Conservation (phyloP, 495 filamentous ascomycete genomes). For the Daldinia decipiens region DNA sequence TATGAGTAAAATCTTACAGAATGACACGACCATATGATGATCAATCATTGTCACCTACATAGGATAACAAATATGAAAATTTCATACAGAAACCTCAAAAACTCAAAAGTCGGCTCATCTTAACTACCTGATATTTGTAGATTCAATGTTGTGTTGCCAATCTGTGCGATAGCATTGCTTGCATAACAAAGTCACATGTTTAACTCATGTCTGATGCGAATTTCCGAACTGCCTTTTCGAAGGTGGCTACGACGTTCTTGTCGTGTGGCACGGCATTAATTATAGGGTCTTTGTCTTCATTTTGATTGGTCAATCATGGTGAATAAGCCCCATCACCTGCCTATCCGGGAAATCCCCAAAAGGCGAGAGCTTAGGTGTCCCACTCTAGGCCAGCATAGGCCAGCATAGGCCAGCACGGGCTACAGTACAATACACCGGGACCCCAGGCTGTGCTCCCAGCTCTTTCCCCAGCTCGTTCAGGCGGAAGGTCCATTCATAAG, state of each 20-base stretch:
- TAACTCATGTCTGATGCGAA: neutral
- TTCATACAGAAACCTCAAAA: neutral
- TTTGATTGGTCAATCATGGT: neutral
- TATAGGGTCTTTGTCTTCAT: neutral
- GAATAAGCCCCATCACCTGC: constrained; percentile 3
- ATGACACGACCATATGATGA: neutral
- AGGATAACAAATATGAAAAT: neutral
- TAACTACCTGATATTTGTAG: neutral
- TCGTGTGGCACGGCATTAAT: constrained; percentile 10
- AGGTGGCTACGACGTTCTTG: neutral
- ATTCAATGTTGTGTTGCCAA: neutral
- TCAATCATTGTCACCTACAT: neutral
- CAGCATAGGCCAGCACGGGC: neutral
- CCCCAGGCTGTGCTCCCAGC: constrained; percentile 3
- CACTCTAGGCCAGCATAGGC: neutral
- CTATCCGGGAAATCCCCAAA: constrained; percentile 6
- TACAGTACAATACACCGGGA: neutral
- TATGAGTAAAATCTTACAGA: neutral
- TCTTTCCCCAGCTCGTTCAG: neutral
- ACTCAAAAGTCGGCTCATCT: neutral
- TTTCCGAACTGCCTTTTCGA: constrained; percentile 14
- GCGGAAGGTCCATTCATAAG: constrained; percentile 1
- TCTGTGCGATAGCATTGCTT: neutral
- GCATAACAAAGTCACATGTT: neutral
- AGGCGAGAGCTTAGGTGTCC: neutral